phyloP scores from a whole-genome alignment of 2,329 filamentous ascomycete species.

The Emergomyces pasteurianus region DNA sequence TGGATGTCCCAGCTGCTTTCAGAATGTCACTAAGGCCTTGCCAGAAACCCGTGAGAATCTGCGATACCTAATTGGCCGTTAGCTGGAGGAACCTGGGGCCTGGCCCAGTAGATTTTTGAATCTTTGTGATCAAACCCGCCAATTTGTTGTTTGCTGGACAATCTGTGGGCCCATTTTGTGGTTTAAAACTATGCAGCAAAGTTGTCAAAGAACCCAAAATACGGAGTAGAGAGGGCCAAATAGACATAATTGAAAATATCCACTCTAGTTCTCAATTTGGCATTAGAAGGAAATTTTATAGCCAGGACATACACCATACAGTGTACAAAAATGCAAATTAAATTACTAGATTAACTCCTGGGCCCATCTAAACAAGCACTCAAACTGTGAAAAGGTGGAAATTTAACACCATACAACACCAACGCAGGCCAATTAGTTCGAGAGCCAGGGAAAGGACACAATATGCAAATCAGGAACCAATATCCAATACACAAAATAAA shows the following conservation, averaged over 20 bases:
- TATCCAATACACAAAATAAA: not conserved
- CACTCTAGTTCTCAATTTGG: not conserved
- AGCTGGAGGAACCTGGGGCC: not conserved
- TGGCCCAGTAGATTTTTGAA: not conserved
- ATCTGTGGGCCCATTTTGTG: no score
- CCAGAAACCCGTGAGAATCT: not conserved
- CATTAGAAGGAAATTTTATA: not conserved
- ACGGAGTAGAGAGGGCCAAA: not conserved
- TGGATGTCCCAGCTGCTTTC: not conserved
- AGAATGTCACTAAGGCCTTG: not conserved
- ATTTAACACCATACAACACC: not conserved
- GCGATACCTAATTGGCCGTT: not conserved
- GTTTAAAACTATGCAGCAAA: not conserved
- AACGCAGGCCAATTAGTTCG: not conserved
- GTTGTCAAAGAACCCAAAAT: not conserved
- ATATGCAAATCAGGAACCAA: not conserved
- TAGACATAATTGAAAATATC: no score
- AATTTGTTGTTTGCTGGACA: not conserved
- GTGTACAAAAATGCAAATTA: not conserved
- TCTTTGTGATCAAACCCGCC: not conserved
- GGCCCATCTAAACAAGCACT: not conserved
- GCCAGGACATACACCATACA: not conserved
- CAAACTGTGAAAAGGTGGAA: not conserved
- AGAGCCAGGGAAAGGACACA: not conserved
- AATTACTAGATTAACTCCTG: not conserved